Conservation (phyloP, 805 yeast genomes). For the Lipomyces mesembrius region DNA sequence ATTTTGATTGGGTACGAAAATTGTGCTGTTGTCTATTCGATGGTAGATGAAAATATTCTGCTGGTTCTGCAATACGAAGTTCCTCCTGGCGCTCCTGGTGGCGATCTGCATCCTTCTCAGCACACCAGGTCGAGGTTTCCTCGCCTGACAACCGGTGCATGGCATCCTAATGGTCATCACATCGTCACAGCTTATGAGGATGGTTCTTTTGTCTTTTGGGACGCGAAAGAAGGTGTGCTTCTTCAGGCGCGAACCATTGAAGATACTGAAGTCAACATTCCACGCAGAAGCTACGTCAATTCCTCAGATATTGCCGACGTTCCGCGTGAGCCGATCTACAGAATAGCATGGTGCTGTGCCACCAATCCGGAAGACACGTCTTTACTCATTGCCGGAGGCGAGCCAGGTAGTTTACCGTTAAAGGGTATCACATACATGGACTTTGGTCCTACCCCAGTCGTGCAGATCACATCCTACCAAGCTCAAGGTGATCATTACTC, state of each 20-base stretch:
- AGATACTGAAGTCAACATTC: constrained; percentile 66
- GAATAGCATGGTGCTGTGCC: constrained; percentile 77
- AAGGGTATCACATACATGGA: constrained; percentile 62
- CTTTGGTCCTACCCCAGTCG: constrained; percentile 78
- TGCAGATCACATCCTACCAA: constrained; percentile 79
- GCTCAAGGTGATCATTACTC: constrained; percentile 80
- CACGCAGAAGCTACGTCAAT: constrained; percentile 43
- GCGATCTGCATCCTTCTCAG: constrained; percentile 49
- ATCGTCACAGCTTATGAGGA: constrained; percentile 78
- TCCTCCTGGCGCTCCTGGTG: constrained; percentile 74
- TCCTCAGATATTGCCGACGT: constrained; percentile 7
- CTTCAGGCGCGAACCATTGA: constrained; percentile 74
- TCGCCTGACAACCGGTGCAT: constrained; percentile 58
- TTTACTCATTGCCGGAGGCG: constrained; percentile 72
- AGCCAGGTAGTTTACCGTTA: constrained; percentile 50
- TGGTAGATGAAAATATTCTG: constrained; percentile 61
- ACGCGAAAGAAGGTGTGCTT: constrained; percentile 72
- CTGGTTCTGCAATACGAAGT: constrained; percentile 65
- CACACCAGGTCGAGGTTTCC: constrained; percentile 48
- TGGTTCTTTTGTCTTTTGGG: constrained; percentile 92
- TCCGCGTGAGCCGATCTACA: constrained; percentile 49
- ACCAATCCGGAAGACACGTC: constrained; percentile 81
- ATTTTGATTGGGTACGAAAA: constrained; percentile 73
- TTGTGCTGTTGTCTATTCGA: constrained; percentile 69
- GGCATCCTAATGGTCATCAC: constrained; percentile 94